Evolutionary conservation across 2,329 filamentous ascomycete genomes (phyloP), one percentile per base, ranked within the genome.

Genomic region (Corynespora cassiicola): DNA sequence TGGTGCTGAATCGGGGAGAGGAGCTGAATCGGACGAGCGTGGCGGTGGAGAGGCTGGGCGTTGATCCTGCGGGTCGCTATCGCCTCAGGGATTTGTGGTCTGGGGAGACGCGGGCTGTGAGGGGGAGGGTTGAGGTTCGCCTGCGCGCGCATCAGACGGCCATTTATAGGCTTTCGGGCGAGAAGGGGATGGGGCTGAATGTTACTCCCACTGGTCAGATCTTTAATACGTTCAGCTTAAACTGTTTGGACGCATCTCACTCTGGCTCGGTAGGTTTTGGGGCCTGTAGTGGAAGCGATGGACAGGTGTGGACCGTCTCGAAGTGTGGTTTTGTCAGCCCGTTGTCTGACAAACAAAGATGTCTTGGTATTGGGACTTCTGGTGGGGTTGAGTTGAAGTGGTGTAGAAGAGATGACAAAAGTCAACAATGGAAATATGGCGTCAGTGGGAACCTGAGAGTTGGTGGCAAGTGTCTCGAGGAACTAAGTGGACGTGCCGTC

Each of bases 161-260:
- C 6, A 70, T 77, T 9, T 72, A 70, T 44, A 66, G 75, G 24
- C 57, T 78, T 21, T 65, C 69, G 5, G 5, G 24, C 9, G 7
- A 22, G 2, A 9, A 46, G 31, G 12, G 35, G 39, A 22, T 47
- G 47, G 12, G 47, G 48, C 20, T 54, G 5, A 12, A 20, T 14
- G 51, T 64, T 7, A 65, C 63, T 7, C 73, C 75, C 0, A 78
- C 74, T 0, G 76, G 75, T 4, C 68, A 74, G 50, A 70, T 78
- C 31, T 76, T 78, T 56, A 77, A 78, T 48, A 76, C 75, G 0
- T 70, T 65, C 15, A 74, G 72, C 2, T 56, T 70, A 7, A 65
- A 68, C 19, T 75, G 73, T 42, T 56, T 78, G 21, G 72, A 72
- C 4, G 69, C 65, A 5, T 39, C 40, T 6, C 30, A 17, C 2